Percentiles rank a stretch among this genome's conserved stretches.
phyloP scores from a whole-genome alignment of 78 protist genomes.

The Planoprotostelium fungivorum region DNA sequence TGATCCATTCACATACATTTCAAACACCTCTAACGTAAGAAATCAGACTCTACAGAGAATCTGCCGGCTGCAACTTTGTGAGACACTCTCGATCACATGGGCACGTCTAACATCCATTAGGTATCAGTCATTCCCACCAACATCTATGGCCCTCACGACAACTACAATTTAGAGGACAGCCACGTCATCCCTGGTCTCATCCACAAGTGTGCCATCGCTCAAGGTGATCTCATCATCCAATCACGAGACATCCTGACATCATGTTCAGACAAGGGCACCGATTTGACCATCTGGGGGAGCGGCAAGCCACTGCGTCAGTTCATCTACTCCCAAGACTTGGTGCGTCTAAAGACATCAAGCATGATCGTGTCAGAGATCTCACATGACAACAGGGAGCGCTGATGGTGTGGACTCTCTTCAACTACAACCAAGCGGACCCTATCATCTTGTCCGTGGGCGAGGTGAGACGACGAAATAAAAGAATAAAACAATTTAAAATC shows the following conservation, averaged over 20 bases:
- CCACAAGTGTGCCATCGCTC: conserved; percentile 75
- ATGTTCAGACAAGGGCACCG: conserved; percentile 24
- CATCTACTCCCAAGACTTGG: conserved; percentile 82
- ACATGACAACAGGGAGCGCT: conserved; percentile 2
- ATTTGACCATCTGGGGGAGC: conserved; percentile 72
- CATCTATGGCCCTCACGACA: conserved; percentile 86
- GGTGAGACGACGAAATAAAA: too few relatives aligned
- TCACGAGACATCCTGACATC: not conserved
- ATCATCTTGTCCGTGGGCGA: conserved; percentile 84
- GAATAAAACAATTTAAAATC: too few relatives aligned
- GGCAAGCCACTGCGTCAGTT: conserved; percentile 92
- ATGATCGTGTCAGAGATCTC: not conserved
- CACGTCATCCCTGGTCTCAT: conserved; percentile 93
- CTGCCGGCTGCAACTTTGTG: conserved; percentile 75
- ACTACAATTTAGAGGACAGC: conserved; percentile 70
- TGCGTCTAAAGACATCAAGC: conserved; percentile 44
- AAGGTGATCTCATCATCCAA: conserved; percentile 9
- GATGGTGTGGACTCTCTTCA: conserved; percentile 71
- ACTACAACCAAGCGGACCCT: conserved; percentile 75
- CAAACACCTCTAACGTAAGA: too few relatives aligned
- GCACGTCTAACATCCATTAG: not conserved
- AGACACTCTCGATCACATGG: too few relatives aligned
- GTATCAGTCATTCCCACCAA: conserved; percentile 87
- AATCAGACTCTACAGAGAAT: conserved; percentile 77
- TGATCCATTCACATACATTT: too few relatives aligned